A percentile compares a stretch with the other conserved stretches of the same genome.
Conservation (phyloP, 176 grass and related monocot species). For the Bolboschoenus planiculmis region DNA sequence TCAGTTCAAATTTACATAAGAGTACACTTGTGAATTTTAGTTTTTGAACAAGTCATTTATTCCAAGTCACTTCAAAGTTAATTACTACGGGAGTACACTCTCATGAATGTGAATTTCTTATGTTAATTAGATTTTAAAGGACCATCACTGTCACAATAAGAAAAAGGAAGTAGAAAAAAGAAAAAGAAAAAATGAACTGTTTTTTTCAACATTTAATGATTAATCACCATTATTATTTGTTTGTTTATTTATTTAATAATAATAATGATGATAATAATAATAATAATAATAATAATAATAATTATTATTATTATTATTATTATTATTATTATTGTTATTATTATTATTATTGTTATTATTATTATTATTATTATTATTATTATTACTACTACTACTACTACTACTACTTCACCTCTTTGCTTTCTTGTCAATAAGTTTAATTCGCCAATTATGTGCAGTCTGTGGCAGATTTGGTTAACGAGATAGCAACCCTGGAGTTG, state of each 20-base stretch:
- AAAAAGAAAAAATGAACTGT: neutral
- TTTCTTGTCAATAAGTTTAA: neutral
- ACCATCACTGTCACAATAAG: neutral
- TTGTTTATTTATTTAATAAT: no score
- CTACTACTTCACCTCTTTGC: no score
- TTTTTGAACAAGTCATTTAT: neutral
- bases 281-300: neutral
- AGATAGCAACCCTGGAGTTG: constrained; percentile 79
- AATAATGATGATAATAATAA: neutral
- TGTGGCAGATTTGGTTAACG: constrained; percentile 49
- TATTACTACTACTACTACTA: no score
- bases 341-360: neutral
- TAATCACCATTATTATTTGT: neutral
- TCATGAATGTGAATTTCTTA: neutral
- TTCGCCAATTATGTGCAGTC: constrained; percentile 34
- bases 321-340: neutral
- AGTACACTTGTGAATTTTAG: neutral
- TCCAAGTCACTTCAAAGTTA: neutral
- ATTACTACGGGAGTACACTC: neutral
- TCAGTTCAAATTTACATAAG: constrained; percentile 3
- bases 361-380: neutral
- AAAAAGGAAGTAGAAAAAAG: neutral
- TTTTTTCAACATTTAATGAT: neutral
- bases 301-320: neutral
- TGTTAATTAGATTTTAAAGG: neutral